These are phyloP conservation scores for Spathaspora sp. DNA, from an alignment of 805 yeast species.

Conservation along the genomic window DNA sequence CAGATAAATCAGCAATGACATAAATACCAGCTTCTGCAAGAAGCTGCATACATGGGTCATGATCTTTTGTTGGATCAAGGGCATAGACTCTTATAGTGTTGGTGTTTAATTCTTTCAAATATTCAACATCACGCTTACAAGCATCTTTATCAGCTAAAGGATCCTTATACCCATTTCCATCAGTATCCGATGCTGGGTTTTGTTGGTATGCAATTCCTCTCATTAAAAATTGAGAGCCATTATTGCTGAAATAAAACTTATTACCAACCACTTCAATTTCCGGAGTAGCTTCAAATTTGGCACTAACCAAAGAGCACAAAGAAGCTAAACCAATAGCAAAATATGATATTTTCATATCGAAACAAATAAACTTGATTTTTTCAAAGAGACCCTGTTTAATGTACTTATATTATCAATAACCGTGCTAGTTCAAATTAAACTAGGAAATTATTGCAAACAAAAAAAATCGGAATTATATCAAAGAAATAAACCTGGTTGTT, in stretches of 20 bases:
- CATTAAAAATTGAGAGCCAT: constrained; percentile 42
- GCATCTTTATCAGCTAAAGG: constrained; percentile 40
- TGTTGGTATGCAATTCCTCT: constrained; percentile 45
- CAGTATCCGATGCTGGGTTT: constrained; percentile 29
- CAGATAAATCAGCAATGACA: constrained; percentile 45
- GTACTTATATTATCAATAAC: neutral
- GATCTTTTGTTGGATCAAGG: constrained; percentile 33
- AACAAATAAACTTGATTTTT: neutral
- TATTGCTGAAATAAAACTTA: constrained; percentile 38
- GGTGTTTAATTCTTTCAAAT: constrained; percentile 34
- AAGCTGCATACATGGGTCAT: constrained; percentile 38
- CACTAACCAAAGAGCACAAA: constrained; percentile 6
- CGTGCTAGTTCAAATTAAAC: neutral
- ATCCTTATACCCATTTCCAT: constrained; percentile 24
- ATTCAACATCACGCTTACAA: constrained; percentile 41
- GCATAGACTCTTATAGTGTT: constrained; percentile 44
- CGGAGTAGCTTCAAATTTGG: constrained; percentile 19
- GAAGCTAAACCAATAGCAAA: constrained; percentile 2
- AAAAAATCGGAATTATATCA: neutral
- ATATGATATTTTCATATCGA: constrained; percentile 5
- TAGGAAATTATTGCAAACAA: constrained; percentile 2
- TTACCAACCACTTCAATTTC: constrained; percentile 40
- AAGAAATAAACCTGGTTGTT: neutral
- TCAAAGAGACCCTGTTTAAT: neutral
- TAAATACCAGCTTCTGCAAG: constrained; percentile 46